Conservation (phyloP, 1,284 basidiomycete genomes). For the Kwoniella shivajii region DNA sequence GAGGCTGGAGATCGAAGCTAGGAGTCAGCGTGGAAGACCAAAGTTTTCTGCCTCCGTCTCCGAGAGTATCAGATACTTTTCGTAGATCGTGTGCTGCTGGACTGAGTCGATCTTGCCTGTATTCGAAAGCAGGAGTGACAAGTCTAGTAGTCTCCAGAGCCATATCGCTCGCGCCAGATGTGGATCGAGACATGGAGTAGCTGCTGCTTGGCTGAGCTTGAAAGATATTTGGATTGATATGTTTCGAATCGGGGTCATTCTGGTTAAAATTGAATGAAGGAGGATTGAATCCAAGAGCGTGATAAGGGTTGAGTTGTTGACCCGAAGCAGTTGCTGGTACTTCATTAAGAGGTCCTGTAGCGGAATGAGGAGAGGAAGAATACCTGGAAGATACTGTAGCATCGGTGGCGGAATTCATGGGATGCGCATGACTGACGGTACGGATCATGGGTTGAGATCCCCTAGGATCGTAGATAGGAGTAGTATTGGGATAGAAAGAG, state of each 20-base stretch:
- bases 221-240: conserved; percentile 36
- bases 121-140: conserved; percentile 38
- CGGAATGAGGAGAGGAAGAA: conserved; percentile 37
- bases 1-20: conserved; percentile 18
- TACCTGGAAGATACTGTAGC: conserved; percentile 37
- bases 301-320: conserved; percentile 13
- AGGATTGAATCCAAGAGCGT: conserved; percentile 5
- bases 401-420: conserved; percentile 42
- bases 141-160: conserved; percentile 26
- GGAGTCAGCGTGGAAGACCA: conserved; percentile 13
- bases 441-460: conserved; percentile 35
- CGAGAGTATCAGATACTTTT: conserved; percentile 40
- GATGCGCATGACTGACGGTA: conserved; percentile 40
- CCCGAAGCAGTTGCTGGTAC: conserved; percentile 25
- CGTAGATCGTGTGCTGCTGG: conserved; percentile 34
- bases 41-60: conserved; percentile 2
- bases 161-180: conserved; percentile 33
- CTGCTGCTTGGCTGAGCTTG: conserved; percentile 16
- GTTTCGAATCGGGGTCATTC: conserved; percentile 15
- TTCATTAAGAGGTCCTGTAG: conserved; percentile 17
- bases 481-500: conserved; percentile 14
- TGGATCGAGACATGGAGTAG: conserved; percentile 44
- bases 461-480: conserved; percentile 27
- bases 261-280: conserved; percentile 25
- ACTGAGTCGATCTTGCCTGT: conserved; percentile 17